A percentile compares a stretch with the other conserved stretches of the same genome.
Conservation (phyloP, 2,329 filamentous ascomycete genomes). For the Penicillium concentricum region DNA sequence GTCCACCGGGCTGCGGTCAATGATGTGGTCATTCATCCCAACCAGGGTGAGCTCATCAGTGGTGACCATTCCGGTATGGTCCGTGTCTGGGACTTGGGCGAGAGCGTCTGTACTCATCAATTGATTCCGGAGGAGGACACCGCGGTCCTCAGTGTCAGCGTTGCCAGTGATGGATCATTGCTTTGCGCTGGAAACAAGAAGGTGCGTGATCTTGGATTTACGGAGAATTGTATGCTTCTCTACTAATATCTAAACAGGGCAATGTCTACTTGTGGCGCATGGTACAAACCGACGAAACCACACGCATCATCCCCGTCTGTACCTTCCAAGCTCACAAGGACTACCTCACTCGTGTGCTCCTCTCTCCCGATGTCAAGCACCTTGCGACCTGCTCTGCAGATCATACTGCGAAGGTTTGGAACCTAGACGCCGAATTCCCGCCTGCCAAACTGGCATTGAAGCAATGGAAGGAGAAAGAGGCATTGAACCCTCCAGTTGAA, state of each 20-base stretch:
- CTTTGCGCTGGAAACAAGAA: conserved; percentile 91
- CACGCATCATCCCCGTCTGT: conserved; percentile 79
- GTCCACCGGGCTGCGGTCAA: conserved; percentile 86
- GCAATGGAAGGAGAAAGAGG: conserved; percentile 23
- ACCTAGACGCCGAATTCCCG: conserved; percentile 68
- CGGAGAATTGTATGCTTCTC: neutral
- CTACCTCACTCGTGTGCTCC: conserved; percentile 86
- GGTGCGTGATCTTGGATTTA: conserved; percentile 46
- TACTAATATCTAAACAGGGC: conserved; percentile 57
- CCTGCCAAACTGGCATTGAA: conserved; percentile 40
- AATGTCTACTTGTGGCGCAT: conserved; percentile 98
- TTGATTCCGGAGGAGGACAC: conserved; percentile 95
- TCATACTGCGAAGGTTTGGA: conserved; percentile 96
- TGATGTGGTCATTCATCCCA: conserved; percentile 98
- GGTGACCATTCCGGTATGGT: conserved; percentile 92
- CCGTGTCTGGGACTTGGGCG: conserved; percentile 91
- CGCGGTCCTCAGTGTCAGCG: conserved; percentile 88
- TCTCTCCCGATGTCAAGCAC: conserved; percentile 91
- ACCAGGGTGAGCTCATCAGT: conserved; percentile 96
- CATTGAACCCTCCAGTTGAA: conserved; percentile 13
- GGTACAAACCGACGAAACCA: conserved; percentile 76
- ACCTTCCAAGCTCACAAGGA: conserved; percentile 89
- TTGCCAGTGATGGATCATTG: conserved; percentile 89
- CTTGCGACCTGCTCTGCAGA: conserved; percentile 91
- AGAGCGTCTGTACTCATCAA: conserved; percentile 96